Conservation (phyloP, 306 rosid genomes). For the Ochetophila trinervis region DNA sequence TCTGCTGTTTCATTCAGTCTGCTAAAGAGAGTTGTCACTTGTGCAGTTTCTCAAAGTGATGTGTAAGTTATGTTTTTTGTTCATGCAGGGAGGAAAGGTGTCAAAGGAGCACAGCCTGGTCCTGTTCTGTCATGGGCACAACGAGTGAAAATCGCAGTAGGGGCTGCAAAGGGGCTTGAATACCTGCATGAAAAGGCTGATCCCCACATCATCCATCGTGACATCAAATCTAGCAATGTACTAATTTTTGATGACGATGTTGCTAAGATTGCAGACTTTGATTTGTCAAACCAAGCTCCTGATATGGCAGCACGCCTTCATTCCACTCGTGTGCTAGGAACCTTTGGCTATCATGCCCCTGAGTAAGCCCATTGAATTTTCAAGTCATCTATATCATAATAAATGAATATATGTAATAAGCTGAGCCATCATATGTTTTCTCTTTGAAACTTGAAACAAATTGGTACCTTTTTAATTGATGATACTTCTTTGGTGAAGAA, state of each 20-base stretch:
- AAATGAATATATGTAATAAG: background rate
- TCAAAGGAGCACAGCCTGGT: constrained; percentile 91
- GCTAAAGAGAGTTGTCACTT: constrained; percentile 10
- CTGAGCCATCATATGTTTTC: background rate
- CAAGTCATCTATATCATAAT: background rate
- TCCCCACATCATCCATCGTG: constrained; percentile 81
- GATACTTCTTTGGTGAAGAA: constrained; percentile 10
- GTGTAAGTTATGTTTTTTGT: constrained; percentile 10
- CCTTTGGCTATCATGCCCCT: constrained; percentile 94
- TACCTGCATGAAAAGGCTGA: constrained; percentile 78
- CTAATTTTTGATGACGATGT: constrained; percentile 80
- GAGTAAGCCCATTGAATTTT: constrained; percentile 59
- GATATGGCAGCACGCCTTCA: constrained; percentile 97
- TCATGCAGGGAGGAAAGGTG: constrained; percentile 82
- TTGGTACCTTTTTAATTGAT: background rate
- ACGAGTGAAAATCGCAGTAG: constrained; percentile 89
- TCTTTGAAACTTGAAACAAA: background rate
- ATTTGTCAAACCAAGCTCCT: constrained; percentile 93
- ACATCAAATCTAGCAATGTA: constrained; percentile 88
- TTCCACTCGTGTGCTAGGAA: constrained; percentile 92
- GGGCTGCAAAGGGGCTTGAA: constrained; percentile 92
- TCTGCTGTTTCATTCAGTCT: background rate
- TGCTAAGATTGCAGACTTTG: constrained; percentile 90
- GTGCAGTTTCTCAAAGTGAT: background rate
- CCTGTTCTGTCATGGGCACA: constrained; percentile 88